These are phyloP conservation scores for Delphinella strobiligena DNA, from an alignment of 2,329 filamentous ascomycete genomes.

Conservation along the genomic window DNA sequence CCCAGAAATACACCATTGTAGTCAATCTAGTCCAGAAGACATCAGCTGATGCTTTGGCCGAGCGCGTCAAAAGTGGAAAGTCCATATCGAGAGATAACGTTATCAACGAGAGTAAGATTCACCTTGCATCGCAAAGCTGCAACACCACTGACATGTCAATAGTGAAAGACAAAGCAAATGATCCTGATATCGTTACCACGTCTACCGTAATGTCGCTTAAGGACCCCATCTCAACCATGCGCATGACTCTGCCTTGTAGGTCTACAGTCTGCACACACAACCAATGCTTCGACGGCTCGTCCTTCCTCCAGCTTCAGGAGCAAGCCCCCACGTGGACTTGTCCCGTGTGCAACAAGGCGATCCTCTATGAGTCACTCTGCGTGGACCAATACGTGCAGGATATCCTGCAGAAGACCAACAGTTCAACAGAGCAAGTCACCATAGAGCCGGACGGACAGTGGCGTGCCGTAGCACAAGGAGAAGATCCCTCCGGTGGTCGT, in stretches of 20 bases:
- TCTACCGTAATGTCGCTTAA: conserved; percentile 84
- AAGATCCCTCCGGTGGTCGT: conserved; percentile 25
- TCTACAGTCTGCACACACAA: conserved; percentile 74
- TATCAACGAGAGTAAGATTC: conserved; percentile 62
- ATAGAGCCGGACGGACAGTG: conserved; percentile 82
- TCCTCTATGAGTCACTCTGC: conserved; percentile 69
- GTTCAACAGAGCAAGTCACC: conserved; percentile 68
- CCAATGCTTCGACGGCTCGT: conserved; percentile 87
- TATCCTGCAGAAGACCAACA: conserved; percentile 63
- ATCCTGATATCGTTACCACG: conserved; percentile 79
- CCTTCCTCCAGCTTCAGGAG: conserved; percentile 86
- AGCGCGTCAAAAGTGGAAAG: conserved; percentile 51
- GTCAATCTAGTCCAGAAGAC: conserved; percentile 65
- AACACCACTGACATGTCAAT: neutral
- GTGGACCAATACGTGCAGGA: conserved; percentile 87
- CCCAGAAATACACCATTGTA: conserved; percentile 40
- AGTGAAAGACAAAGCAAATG: conserved; percentile 73
- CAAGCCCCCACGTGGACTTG: conserved; percentile 97
- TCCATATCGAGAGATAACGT: conserved; percentile 73
- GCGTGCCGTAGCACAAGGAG: conserved; percentile 40
- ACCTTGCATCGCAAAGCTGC: conserved; percentile 1
- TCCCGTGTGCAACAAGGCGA: conserved; percentile 77
- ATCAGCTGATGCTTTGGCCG: conserved; percentile 59
- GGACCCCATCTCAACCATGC: conserved; percentile 78
- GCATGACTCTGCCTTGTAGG: conserved; percentile 69